Evolutionary conservation across 225 moss, liverwort and hornwort genomes (phyloP), one percentile per base, ranked within the genome.

Genomic region (Takakia lepidozioides): DNA sequence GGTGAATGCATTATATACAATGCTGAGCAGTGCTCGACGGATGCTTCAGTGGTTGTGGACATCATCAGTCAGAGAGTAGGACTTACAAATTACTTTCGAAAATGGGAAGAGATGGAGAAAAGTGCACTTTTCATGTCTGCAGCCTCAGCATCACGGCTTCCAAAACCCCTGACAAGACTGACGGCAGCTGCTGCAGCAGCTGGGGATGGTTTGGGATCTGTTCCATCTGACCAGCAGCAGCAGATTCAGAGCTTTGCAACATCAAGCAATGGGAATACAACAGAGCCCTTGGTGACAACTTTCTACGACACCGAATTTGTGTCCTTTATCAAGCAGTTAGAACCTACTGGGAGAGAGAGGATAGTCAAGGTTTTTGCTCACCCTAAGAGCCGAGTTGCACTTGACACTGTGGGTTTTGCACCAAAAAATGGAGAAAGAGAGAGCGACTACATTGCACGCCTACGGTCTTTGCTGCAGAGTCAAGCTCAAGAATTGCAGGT

Each of bases 401-500:
- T 85, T 46, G 80, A 90, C 64, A 51, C 68, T 47, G 67, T 66
- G 58, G 73, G 76, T 2, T 87, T 87, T 29, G 91, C 87, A 34
- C 72, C 57, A 10, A 87, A 63, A 69, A 80, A 83, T 52, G 87
- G 83, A 30, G 87, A 98, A 53, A 67, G 43, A 48, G 91, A 91
- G 43, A 46, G 51, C 46, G 90, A 98, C 0, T 85, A 87, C 27
- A 42, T 75, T 35, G 41, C 53, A 27, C 74, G 90, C 28, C 59
- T 98, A 10, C 76, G 73, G 55, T 62, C 49, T 24, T 54, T 85
- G 46, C 69, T 98, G 60, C 84, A 81, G 59, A 68, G 62, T 54
- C 91, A 98, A 69, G 82, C 85, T 27, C 87, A 75, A 48, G 95
- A 98, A 67, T 63, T 95, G 60, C 90, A 90, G 84, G 95, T 90